Evolutionary conservation across 345 rosid genomes (phyloP), one percentile per base, ranked within the genome.

Genomic region (Corchorus capsularis): DNA sequence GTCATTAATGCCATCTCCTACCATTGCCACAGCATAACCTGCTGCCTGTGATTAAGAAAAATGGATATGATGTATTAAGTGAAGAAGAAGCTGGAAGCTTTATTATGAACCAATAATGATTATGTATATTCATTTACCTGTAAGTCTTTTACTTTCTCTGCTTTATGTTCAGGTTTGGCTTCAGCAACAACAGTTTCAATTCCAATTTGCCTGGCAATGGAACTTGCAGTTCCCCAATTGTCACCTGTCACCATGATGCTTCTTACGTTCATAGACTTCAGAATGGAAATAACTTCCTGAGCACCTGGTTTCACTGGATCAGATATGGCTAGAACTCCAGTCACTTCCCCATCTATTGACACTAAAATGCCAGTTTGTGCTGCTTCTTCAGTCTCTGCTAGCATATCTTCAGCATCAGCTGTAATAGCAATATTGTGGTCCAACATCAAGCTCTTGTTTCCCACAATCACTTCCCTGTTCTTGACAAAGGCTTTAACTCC

Each of bases 181-280:
- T 93, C 97, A 15, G 99, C 98, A 1, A 92, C 77, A 11, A 92
- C 91, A 35, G 86, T 82, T 61, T 89, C 93, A 2, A 96, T 93
- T 64, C 99, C 97, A 0, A 93, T 97, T 80, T 93, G 90, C 74
- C 78, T 65, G 50, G 98, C 94, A 74, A 96, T 89, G 61, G 98
- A 91, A 69, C 85, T 87, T 9, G 99, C 99, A 47, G 98, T 96
- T 69, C 98, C 99, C 99, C 93, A 88, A 71, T 93, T 96, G 68
- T 96, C 99, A 81, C 99, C 99, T 0, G 99, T 96, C 27, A 91
- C 98, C 92, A 96, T 87, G 71, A 96, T 89, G 88, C 93, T 93
- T 80, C 64, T 76, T 59, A 95, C 88, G 17, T 86, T 81, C 99
- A 95, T 90, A 6, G 94, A 89, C 79, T 87, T 91, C 50, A 95